Percentiles rank a stretch among this genome's conserved stretches.
Evolutionary conservation across 2,329 filamentous ascomycete species (phyloP).

Genomic region (Exophiala alcalophila): DNA sequence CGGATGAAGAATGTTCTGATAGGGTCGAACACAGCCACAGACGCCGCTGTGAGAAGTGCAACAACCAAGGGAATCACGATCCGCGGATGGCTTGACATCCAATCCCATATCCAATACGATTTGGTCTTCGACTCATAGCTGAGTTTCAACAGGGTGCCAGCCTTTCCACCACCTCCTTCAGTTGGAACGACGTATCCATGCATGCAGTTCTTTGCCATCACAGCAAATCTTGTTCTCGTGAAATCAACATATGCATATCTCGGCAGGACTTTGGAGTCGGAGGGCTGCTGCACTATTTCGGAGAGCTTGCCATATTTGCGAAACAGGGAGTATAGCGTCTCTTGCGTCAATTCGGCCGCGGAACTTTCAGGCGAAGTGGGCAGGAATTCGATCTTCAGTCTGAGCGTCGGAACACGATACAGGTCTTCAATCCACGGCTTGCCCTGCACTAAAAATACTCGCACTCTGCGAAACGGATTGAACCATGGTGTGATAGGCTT

Average conservation of each 20-base stretch:
- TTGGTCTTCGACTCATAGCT: constrained; percentile 80
- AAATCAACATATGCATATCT: constrained; percentile 80
- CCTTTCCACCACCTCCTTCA: constrained; percentile 67
- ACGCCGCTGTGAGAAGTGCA: constrained; percentile 75
- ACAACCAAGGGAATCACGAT: constrained; percentile 82
- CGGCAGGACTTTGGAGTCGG: constrained; percentile 80
- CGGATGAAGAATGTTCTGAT: constrained; percentile 92
- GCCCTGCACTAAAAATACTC: constrained; percentile 71
- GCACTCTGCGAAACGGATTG: constrained; percentile 72
- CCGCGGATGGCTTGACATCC: constrained; percentile 79
- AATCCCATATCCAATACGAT: constrained; percentile 77
- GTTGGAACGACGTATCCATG: constrained; percentile 76
- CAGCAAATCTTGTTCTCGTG: constrained; percentile 66
- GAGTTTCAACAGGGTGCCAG: constrained; percentile 72
- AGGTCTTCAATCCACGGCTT: constrained; percentile 93
- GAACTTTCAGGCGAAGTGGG: constrained; percentile 67
- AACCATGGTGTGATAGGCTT: constrained; percentile 84
- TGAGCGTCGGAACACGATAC: constrained; percentile 71
- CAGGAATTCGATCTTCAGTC: constrained; percentile 81
- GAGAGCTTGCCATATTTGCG: constrained; percentile 85
- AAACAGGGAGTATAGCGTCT: constrained; percentile 82
- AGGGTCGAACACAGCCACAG: constrained; percentile 88
- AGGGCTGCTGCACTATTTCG: constrained; percentile 77
- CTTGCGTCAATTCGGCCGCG: constrained; percentile 77
- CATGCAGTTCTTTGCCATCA: constrained; percentile 88